Conservation (phyloP, 2,329 filamentous ascomycete genomes). For the Escovopsis sp. region DNA sequence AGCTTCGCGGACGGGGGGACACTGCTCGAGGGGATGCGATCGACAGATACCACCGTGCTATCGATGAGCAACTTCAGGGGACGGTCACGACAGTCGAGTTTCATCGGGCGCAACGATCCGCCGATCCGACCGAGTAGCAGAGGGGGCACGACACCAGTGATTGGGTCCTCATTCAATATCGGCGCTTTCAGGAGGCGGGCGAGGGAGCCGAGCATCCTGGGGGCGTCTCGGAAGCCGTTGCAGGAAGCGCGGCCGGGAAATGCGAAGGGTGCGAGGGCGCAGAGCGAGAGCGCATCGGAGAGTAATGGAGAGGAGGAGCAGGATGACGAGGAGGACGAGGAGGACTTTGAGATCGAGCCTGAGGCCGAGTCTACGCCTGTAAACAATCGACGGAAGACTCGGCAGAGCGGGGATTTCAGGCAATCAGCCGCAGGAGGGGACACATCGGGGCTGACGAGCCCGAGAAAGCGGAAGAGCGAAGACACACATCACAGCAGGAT, state of each 20-base stretch:
- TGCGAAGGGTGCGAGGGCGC: constrained; percentile 1
- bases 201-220: constrained; percentile 46
- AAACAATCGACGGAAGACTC: constrained; percentile 26
- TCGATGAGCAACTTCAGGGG: constrained; percentile 32
- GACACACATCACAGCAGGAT: constrained; percentile 25
- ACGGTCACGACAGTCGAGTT: constrained; percentile 32
- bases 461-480: constrained; percentile 42
- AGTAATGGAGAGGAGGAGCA: constrained; percentile 25
- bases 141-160: constrained; percentile 29
- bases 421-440: constrained; percentile 12
- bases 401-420: constrained; percentile 12
- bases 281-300: constrained; percentile 12
- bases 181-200: constrained; percentile 41
- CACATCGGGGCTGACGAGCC: constrained; percentile 4
- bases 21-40: constrained; percentile 17
- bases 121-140: constrained; percentile 39
- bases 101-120: constrained; percentile 33
- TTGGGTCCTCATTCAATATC: constrained; percentile 38
- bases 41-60: constrained; percentile 29
- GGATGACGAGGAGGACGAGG: constrained; percentile 20
- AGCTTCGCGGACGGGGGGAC: constrained; percentile 27
- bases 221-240: constrained; percentile 30
- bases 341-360: constrained; percentile 36
- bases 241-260: constrained; percentile 18
- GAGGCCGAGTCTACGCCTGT: constrained; percentile 56